Base-by-base conservation (phyloP, 345 rosid species). In the Combretum micranthum region DNA sequence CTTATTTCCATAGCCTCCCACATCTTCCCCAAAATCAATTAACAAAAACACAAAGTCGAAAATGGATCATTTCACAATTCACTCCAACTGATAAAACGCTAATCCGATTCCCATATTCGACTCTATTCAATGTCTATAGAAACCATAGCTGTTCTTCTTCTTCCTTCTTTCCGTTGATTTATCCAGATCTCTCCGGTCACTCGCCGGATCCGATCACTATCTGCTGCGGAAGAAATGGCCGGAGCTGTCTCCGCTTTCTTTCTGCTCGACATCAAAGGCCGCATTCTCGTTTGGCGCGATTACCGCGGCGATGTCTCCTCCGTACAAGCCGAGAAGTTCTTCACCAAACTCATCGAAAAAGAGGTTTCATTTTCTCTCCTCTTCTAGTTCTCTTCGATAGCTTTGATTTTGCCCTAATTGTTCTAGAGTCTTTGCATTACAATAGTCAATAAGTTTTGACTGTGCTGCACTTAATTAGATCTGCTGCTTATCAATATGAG, bases 201-300 rank as follows among this genome's bases (percentile, higher is more conserved):
- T 56, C 26, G 53, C 32, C 58, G 46, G 37, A 25, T 46, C 25
- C 26, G 51, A 37, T 53, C 64, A 19, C 20, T 48, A 56, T 39
- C 13, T 21, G 42, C 54, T 37, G 18, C 43, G 20, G 14, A 59
- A 50, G 42, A 43, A 59, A 88, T 87, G 99, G 82, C 91, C n/a
- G 94, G 98, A 57, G 99, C 96, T 50, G 91, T 78, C 53, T 92
- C 99, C 44, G 97, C 97, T 43, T 84, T 93, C 69, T 93, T 93
- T 70, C 84, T 86, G 44, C 83, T 86, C 19, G 93, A 92, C 69
- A 83, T 88, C 71, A 92, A 92, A 60, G 99, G 99, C 20, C 95
- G 87, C n/a, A 83, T 92, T 64, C 83, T 92, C 52, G 85, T 88
- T 25, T 92, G 99, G 98, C 97, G 90, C 23, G 98, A 88, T 72